A percentile compares a stretch with the other conserved stretches of the same genome.
Conservation (phyloP, 1,284 basidiomycete genomes). For the Boletus mariae region DNA sequence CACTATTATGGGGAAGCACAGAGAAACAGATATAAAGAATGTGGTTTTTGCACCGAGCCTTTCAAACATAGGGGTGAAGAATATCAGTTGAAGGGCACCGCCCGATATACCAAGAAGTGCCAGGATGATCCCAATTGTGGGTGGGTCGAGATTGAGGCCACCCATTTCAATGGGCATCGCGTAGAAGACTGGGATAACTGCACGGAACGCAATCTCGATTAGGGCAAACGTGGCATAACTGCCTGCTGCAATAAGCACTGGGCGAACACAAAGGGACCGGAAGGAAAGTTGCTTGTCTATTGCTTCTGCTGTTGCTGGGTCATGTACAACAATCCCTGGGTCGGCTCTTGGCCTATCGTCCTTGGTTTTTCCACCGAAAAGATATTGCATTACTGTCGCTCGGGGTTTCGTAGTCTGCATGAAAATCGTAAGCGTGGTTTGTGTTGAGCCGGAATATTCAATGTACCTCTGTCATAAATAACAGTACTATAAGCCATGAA, state of each 20-base stretch:
- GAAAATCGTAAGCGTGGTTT: slow-evolving; percentile 3
- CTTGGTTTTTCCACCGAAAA: slow-evolving; percentile 15
- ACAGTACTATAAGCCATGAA: slow-evolving; percentile 43
- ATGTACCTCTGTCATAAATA: slow-evolving; percentile 57
- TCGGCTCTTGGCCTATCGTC: neutral
- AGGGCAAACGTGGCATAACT: slow-evolving; percentile 42
- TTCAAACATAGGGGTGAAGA: slow-evolving; percentile 39
- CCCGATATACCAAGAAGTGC: slow-evolving; percentile 38
- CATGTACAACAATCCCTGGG: neutral
- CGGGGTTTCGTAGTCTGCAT: slow-evolving; percentile 17
- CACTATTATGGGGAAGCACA: slow-evolving; percentile 34
- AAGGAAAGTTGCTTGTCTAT: slow-evolving; percentile 32
- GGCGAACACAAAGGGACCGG: slow-evolving; percentile 34
- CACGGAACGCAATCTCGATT: slow-evolving; percentile 38
- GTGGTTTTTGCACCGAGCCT: slow-evolving; percentile 38
- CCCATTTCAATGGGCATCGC: slow-evolving; percentile 42
- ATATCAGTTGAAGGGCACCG: slow-evolving; percentile 38
- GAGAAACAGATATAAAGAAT: slow-evolving; percentile 32
- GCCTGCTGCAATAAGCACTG: slow-evolving; percentile 38
- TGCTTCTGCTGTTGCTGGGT: neutral
- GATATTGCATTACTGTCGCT: slow-evolving; percentile 17
- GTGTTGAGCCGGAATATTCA: neutral
- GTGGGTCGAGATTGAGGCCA: slow-evolving; percentile 40
- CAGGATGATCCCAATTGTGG: slow-evolving; percentile 40
- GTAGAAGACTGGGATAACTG: slow-evolving; percentile 43